Conservation (phyloP, 2,329 filamentous ascomycete species). For the Colletotrichum sp. region DNA sequence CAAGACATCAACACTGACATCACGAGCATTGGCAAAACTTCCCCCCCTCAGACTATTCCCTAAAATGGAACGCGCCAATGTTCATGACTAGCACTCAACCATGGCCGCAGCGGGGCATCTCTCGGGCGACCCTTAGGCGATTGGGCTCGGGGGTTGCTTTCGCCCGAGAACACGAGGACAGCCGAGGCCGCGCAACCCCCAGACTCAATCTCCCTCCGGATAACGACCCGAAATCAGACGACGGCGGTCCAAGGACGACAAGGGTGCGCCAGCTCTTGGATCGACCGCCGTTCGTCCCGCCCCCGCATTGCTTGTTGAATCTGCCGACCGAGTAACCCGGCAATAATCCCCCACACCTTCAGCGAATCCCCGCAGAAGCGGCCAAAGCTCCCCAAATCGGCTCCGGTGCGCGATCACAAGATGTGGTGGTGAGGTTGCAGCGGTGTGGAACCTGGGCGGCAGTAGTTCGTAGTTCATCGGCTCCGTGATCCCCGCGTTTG, state of each 20-base stretch:
- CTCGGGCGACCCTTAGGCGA: background rate
- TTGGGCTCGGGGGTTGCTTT: background rate
- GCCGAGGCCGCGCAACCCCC: background rate
- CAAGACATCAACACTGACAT: slow-evolving; percentile 7
- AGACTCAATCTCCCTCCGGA: background rate
- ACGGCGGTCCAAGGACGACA: background rate
- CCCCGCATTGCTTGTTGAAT: slow-evolving; percentile 18
- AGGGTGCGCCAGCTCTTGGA: background rate
- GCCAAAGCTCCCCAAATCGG: slow-evolving; percentile 1
- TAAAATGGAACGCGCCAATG: background rate
- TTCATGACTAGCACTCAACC: slow-evolving; percentile 1
- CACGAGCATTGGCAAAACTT: slow-evolving; percentile 6
- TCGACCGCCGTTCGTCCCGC: slow-evolving; percentile 1
- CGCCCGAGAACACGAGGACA: slow-evolving; percentile 3
- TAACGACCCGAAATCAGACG: background rate
- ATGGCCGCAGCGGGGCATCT: slow-evolving; percentile 16
- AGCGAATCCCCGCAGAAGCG: background rate
- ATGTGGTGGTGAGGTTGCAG: background rate
- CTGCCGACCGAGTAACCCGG: background rate
- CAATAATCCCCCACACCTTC: background rate
- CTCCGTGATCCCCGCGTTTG: slow-evolving; percentile 15
- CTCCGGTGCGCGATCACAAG: slow-evolving; percentile 6
- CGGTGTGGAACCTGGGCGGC: background rate
- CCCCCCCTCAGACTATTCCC: background rate
- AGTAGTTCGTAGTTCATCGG: background rate